Evolutionary conservation across 2,329 filamentous ascomycete genomes (phyloP).

Genomic region (Fusarium praegraminearum): DNA sequence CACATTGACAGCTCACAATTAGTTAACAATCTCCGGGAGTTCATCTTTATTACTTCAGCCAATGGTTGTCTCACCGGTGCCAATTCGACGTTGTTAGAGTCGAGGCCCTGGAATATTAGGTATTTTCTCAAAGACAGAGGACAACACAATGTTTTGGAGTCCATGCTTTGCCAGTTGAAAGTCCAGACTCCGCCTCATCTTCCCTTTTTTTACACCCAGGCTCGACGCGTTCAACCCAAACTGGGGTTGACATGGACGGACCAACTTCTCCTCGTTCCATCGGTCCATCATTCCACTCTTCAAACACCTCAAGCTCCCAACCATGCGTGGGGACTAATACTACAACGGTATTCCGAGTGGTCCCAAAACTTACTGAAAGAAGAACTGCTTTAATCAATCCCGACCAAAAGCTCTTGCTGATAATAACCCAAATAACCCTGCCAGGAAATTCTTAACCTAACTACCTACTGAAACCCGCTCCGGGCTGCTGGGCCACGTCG

Average conservation of each 20-base stretch:
- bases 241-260: constrained; percentile 38
- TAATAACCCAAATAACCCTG: constrained; percentile 13
- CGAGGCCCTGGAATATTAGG: background rate
- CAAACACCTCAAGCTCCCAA: constrained; percentile 26
- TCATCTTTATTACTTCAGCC: background rate
- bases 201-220: constrained; percentile 6
- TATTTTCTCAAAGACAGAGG: background rate
- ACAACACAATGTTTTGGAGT: constrained; percentile 2
- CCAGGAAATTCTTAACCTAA: constrained; percentile 10
- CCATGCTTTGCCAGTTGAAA: constrained; percentile 7
- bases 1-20: constrained; percentile 13
- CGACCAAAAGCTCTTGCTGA: constrained; percentile 3
- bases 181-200: constrained; percentile 32
- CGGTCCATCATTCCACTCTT: constrained; percentile 37
- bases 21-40: constrained; percentile 1
- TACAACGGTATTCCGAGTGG: constrained; percentile 19
- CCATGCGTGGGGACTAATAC: constrained; percentile 23
- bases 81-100: constrained; percentile 12
- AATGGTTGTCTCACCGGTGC: constrained; percentile 1
- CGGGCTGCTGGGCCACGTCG: constrained; percentile 1
- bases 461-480: constrained; percentile 10
- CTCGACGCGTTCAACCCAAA: constrained; percentile 23
- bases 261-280: constrained; percentile 35
- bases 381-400: constrained; percentile 21
- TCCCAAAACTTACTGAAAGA: constrained; percentile 15